These are phyloP conservation scores for Dryas alaskensis DNA, from an alignment of 306 rosid genomes.

Conservation along the genomic window DNA sequence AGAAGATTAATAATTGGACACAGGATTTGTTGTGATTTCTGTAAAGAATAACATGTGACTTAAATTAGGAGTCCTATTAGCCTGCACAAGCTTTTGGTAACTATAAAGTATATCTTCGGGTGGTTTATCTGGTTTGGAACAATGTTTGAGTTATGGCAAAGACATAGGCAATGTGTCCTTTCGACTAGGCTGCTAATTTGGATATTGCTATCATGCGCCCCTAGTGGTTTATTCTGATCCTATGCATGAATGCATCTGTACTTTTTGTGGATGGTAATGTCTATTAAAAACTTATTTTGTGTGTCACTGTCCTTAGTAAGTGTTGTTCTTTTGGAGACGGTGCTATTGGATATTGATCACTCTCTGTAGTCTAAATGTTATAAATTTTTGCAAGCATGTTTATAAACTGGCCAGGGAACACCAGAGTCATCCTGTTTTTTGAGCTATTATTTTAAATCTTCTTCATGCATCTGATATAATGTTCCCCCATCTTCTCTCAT, in stretches of 20 bases:
- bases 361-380: neutral
- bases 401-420: neutral
- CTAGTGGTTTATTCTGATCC: neutral
- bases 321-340: neutral
- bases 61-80: neutral
- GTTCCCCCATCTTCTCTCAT: conserved; percentile 5
- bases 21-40: neutral
- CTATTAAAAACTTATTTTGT: neutral
- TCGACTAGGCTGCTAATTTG: neutral
- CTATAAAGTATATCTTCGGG: neutral
- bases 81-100: neutral
- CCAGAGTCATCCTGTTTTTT: neutral
- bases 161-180: neutral
- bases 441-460: neutral
- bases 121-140: neutral
- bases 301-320: neutral
- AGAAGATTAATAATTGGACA: neutral
- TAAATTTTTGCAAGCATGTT: neutral
- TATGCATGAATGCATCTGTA: neutral
- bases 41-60: neutral
- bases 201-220: neutral
- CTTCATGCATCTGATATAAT: conserved; percentile 1
- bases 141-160: neutral
- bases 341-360: neutral
- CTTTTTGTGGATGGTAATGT: neutral